Percentiles rank a stretch among this genome's conserved stretches.
phyloP scores from a whole-genome alignment of 305 asterid genomes.

The Fraxinus dipetala region DNA sequence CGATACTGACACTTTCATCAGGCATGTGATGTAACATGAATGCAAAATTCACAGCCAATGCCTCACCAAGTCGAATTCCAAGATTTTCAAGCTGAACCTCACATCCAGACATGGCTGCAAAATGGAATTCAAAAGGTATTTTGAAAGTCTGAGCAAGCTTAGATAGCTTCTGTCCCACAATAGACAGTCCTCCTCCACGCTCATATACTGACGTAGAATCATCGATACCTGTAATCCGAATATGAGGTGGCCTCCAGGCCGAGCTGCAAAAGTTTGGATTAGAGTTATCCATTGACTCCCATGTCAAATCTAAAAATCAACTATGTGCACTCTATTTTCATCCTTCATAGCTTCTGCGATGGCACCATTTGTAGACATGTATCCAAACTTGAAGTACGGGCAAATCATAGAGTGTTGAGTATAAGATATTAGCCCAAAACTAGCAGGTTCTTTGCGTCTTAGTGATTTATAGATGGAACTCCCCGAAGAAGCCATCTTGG shows the following conservation, averaged over 20 bases:
- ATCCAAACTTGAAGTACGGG: constrained; percentile 19
- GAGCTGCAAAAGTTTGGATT: constrained; percentile 15
- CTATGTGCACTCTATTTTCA: constrained; percentile 5
- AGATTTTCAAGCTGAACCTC: constrained; percentile 38
- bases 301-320: constrained; percentile 16
- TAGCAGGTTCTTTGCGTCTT: constrained; percentile 12
- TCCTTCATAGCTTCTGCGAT: constrained; percentile 18
- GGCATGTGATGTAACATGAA: constrained; percentile 71
- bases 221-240: constrained; percentile 14
- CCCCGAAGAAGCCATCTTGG: constrained; percentile 1
- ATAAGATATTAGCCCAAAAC: constrained; percentile 8
- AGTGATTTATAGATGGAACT: not conserved
- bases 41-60: constrained; percentile 78
- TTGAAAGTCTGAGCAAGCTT: constrained; percentile 59
- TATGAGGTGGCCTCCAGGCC: constrained; percentile 51
- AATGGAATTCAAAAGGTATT: constrained; percentile 76
- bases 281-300: constrained; percentile 20
- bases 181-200: not conserved
- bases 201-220: constrained; percentile 9
- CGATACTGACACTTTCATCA: constrained; percentile 75
- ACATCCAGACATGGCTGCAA: constrained; percentile 37
- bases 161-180: constrained; percentile 41
- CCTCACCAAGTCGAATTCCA: constrained; percentile 51
- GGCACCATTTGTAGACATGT: constrained; percentile 22
- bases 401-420: constrained; percentile 14